Evolutionary conservation across 441 rosid species (phyloP).

Genomic region (Isatis lusitanica): DNA sequence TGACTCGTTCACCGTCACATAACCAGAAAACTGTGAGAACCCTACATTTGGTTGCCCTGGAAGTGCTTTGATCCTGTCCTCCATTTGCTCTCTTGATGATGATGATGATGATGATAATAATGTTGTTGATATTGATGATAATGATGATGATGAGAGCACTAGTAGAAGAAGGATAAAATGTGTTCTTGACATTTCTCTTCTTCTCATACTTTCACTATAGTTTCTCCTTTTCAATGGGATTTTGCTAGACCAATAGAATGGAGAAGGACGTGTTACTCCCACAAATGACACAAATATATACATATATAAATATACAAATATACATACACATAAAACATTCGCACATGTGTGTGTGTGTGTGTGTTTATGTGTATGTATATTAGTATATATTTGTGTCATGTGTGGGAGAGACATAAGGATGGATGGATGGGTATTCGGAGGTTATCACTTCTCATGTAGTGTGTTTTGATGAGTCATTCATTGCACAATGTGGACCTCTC

Average conservation of each 20-base stretch:
- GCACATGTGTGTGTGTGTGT: background rate
- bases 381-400: conserved; percentile 9
- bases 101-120: background rate
- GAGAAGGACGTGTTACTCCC: conserved; percentile 4
- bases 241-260: conserved; percentile 1
- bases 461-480: conserved; percentile 24
- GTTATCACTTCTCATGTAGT: conserved; percentile 9
- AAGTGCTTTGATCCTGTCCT: conserved; percentile 67
- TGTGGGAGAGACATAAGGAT: conserved; percentile 18
- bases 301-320: background rate
- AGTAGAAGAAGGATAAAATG: conserved; percentile 16
- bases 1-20: conserved; percentile 57
- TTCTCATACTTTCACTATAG: conserved; percentile 4
- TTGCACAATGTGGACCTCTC: conserved; percentile 2
- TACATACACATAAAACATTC: background rate
- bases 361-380: background rate
- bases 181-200: conserved; percentile 30
- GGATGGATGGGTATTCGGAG: conserved; percentile 23
- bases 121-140: conserved; percentile 4
- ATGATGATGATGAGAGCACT: conserved; percentile 3
- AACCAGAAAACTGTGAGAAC: conserved; percentile 81
- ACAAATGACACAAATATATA: background rate
- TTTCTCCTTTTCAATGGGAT: background rate
- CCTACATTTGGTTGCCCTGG: conserved; percentile 77
- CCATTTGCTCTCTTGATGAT: conserved; percentile 50